Evolutionary conservation across 1,139 yeast species (phyloP).

Genomic region (Pichia sp.): DNA sequence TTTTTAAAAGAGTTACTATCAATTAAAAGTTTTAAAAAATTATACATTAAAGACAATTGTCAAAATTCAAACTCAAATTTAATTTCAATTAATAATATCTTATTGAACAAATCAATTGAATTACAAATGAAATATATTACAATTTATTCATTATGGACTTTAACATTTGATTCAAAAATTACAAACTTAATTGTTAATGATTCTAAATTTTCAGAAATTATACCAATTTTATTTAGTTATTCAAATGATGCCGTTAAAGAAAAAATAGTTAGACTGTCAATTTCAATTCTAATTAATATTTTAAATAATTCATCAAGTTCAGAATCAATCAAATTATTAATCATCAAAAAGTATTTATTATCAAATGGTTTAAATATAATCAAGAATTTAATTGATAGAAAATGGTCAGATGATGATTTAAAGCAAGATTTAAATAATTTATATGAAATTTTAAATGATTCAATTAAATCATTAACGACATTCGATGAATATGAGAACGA

Average conservation of each 20-base stretch:
- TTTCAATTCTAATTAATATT: conserved; percentile 61
- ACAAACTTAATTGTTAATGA: conserved; percentile 40
- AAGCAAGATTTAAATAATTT: conserved; percentile 62
- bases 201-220: conserved; percentile 54
- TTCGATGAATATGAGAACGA: conserved; percentile 90
- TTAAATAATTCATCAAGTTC: conserved; percentile 34
- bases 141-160: conserved; percentile 74
- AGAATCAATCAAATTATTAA: conserved; percentile 33
- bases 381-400: conserved; percentile 69
- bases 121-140: conserved; percentile 82
- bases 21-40: conserved; percentile 49
- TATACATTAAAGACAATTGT: conserved; percentile 39
- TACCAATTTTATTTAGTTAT: conserved; percentile 41
- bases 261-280: conserved; percentile 76
- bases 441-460: conserved; percentile 55
- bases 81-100: background rate
- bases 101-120: conserved; percentile 37
- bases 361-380: conserved; percentile 70
- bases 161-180: conserved; percentile 62
- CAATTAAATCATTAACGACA: conserved; percentile 75
- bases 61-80: background rate
- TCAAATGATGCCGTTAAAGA: conserved; percentile 82
- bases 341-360: conserved; percentile 62
- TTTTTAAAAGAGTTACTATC: conserved; percentile 57
- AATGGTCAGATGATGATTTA: conserved; percentile 93